Conservation (phyloP, 208 protist genomes). For the Acanthamoeba sp. region DNA sequence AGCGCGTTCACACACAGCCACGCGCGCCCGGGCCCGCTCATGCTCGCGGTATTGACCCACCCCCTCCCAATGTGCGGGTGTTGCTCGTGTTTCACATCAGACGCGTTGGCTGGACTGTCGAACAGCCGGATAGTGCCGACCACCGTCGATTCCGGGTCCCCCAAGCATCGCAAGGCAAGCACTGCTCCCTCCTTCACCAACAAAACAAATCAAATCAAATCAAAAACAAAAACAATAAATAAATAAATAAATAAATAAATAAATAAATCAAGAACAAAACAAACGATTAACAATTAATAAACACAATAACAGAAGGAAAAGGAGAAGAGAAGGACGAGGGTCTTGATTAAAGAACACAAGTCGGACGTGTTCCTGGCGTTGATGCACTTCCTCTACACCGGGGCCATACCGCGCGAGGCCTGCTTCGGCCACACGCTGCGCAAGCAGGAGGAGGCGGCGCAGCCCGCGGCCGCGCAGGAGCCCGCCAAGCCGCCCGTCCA, state of each 20-base stretch:
- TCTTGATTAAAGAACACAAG: slow-evolving; percentile 21
- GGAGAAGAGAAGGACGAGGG: background rate
- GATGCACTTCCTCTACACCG: slow-evolving; percentile 45
- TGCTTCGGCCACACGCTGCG: slow-evolving; percentile 38
- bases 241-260: too few species aligned
- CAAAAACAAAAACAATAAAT: too few species aligned
- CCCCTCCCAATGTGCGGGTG: too few species aligned
- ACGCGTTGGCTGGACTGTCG: background rate
- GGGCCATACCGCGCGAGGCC: background rate
- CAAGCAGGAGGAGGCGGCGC: background rate
- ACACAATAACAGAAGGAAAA: background rate
- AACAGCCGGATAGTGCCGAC: background rate
- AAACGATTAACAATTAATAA: too few species aligned
- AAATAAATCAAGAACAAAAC: too few species aligned
- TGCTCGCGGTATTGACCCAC: too few species aligned
- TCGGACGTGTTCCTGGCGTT: slow-evolving; percentile 34
- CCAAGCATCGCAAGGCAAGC: background rate
- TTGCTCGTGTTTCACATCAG: background rate
- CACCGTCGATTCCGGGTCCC: background rate
- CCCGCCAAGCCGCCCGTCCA: background rate
- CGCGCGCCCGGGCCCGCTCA: too few species aligned
- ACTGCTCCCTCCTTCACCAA: background rate
- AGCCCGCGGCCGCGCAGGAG: background rate
- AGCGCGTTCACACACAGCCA: background rate
- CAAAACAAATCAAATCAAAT: too few species aligned